Evolutionary conservation across 257 asterid species (phyloP).

Genomic region (Echium plantagineum): DNA sequence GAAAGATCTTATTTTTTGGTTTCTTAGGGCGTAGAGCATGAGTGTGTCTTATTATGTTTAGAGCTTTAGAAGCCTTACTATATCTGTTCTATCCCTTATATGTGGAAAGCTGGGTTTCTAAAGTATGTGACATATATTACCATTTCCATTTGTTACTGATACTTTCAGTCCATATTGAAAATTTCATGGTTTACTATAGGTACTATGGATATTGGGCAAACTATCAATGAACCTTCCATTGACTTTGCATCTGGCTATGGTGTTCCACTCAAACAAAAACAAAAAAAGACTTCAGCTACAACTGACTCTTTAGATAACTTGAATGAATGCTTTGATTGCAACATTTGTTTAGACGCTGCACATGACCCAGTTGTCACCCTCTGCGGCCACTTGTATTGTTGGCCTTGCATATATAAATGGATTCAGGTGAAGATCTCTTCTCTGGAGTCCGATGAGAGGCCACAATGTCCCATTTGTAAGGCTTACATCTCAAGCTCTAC

Average conservation of each 20-base stretch:
- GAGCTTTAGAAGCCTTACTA: neutral
- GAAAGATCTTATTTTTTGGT: too few species aligned
- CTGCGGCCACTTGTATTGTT: constrained; percentile 59
- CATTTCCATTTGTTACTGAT: too few species aligned
- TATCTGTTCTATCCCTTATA: neutral
- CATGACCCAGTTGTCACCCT: constrained; percentile 50
- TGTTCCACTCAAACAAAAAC: constrained; percentile 32
- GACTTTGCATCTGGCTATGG: constrained; percentile 34
- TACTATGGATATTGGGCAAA: constrained; percentile 44
- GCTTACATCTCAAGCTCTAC: constrained; percentile 53
- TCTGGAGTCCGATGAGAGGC: constrained; percentile 38
- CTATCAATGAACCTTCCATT: constrained; percentile 25
- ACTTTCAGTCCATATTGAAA: constrained; percentile 1
- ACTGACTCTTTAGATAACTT: constrained; percentile 29
- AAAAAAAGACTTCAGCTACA: constrained; percentile 22
- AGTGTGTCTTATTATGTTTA: too few species aligned
- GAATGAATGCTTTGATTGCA: constrained; percentile 67
- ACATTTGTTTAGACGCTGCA: constrained; percentile 23
- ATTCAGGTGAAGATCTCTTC: constrained; percentile 50
- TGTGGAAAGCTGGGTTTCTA: too few species aligned
- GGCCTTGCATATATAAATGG: constrained; percentile 78
- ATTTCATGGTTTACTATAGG: constrained; percentile 39
- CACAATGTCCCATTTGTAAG: constrained; percentile 79
- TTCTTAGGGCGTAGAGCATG: too few species aligned
- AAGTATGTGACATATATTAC: too few species aligned